Evolutionary conservation across 1,284 basidiomycete genomes (phyloP).

Genomic region (Apiotrichum domesticum): DNA sequence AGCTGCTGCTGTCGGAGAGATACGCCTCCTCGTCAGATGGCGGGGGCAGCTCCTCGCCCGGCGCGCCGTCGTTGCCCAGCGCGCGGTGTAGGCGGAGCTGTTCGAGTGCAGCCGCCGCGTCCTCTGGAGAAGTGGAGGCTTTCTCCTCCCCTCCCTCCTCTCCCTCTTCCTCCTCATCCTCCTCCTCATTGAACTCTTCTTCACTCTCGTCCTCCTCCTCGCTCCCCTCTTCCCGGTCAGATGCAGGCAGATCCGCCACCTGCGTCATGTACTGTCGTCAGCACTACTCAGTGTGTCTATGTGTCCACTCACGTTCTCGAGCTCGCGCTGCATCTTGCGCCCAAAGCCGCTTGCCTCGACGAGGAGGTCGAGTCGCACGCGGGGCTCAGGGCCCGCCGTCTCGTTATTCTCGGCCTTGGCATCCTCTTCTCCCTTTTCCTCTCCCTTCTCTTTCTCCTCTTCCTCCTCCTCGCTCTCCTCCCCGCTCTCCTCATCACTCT

Average conservation of each 20-base stretch:
- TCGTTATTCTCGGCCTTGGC: neutral
- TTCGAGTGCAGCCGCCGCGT: conserved; percentile 29
- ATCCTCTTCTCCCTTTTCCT: conserved; percentile 8
- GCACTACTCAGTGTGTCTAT: neutral
- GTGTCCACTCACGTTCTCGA: conserved; percentile 65
- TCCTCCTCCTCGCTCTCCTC: conserved; percentile 5
- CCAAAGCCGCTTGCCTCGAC: conserved; percentile 90
- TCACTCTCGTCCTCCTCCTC: conserved; percentile 22
- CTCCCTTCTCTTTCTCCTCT: conserved; percentile 9
- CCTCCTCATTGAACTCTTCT: conserved; percentile 28
- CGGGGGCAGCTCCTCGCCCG: conserved; percentile 13
- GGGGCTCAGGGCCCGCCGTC: neutral
- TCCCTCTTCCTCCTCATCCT: conserved; percentile 36
- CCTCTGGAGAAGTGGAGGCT: neutral
- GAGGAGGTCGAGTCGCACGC: conserved; percentile 62
- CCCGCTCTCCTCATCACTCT: conserved; percentile 27
- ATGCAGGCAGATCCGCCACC: conserved; percentile 39
- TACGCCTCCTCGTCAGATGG: conserved; percentile 20
- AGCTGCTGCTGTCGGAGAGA: conserved; percentile 20
- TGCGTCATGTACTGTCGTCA: conserved; percentile 52
- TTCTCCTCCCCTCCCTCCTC: conserved; percentile 35
- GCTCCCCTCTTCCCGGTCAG: conserved; percentile 14
- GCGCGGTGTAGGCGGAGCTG: conserved; percentile 36
- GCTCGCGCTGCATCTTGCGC: conserved; percentile 67
- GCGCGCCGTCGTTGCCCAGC: conserved; percentile 33